A percentile compares a stretch with the other conserved stretches of the same genome.
These are phyloP conservation scores for Thelonectria blattea DNA, from an alignment of 2,329 filamentous ascomycete genomes.

Conservation along the genomic window DNA sequence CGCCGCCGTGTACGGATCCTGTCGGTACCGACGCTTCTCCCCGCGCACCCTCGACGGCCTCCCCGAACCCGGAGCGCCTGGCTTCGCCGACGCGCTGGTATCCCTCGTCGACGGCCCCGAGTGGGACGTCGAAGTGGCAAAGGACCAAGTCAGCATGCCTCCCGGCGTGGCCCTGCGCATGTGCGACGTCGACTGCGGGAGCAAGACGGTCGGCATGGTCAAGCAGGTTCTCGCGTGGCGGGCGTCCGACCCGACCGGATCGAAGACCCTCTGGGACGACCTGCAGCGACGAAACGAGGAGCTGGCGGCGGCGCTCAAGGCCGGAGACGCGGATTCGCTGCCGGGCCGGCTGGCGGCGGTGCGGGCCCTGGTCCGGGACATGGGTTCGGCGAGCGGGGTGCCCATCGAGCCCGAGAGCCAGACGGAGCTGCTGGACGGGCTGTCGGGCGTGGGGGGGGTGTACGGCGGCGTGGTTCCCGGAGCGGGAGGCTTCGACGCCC, in stretches of 20 bases:
- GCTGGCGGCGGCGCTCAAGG: constrained; percentile 69
- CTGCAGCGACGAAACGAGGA: constrained; percentile 77
- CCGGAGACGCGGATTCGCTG: constrained; percentile 51
- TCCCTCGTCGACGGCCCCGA: constrained; percentile 67
- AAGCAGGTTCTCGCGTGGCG: constrained; percentile 89
- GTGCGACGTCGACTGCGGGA: constrained; percentile 96
- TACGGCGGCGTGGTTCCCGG: constrained; percentile 92
- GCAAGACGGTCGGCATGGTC: constrained; percentile 93
- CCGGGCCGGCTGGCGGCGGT: constrained; percentile 54
- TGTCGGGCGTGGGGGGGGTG: constrained; percentile 76
- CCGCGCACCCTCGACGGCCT: constrained; percentile 72
- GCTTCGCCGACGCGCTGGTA: constrained; percentile 71
- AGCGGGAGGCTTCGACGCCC: constrained; percentile 90
- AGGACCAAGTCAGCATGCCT: constrained; percentile 74
- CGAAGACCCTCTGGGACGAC: constrained; percentile 73
- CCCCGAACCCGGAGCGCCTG: constrained; percentile 68
- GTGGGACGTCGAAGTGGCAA: constrained; percentile 83
- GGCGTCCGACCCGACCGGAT: constrained; percentile 65
- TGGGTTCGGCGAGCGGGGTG: constrained; percentile 76
- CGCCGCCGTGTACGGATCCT: constrained; percentile 89
- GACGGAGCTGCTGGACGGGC: constrained; percentile 81
- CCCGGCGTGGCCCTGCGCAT: constrained; percentile 79
- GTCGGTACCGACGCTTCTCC: constrained; percentile 90
- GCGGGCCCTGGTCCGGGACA: constrained; percentile 72
- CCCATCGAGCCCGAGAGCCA: constrained; percentile 90